Conservation (phyloP, 768 basidiomycete genomes). For the Candolleomyces efflorescens region DNA sequence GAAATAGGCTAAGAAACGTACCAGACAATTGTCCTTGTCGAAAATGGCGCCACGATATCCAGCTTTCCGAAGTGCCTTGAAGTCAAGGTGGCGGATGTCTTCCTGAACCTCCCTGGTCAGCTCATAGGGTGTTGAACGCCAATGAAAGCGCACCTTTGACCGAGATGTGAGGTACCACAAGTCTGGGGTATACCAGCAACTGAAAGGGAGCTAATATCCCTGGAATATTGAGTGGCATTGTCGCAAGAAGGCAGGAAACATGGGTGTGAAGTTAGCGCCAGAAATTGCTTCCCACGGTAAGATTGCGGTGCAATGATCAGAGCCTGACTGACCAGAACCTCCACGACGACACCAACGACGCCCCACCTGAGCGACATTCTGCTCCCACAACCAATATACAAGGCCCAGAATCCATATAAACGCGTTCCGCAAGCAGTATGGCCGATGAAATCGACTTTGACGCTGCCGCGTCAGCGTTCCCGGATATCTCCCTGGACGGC, state of each 20-base stretch:
- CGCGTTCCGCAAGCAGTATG: conserved; percentile 19
- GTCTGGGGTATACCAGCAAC: conserved; percentile 60
- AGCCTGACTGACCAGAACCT: neutral
- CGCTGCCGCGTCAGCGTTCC: conserved; percentile 76
- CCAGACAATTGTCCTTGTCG: conserved; percentile 98
- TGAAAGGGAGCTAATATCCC: conserved; percentile 69
- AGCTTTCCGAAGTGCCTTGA: conserved; percentile 59
- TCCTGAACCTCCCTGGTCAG: conserved; percentile 35
- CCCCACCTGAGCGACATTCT: conserved; percentile 40
- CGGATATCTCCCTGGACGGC: conserved; percentile 75
- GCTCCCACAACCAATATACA: conserved; percentile 20
- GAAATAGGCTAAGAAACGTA: conserved; percentile 29
- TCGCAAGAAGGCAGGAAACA: neutral
- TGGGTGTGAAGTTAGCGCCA: conserved; percentile 1
- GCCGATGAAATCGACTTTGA: conserved; percentile 76
- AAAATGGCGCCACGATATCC: conserved; percentile 91
- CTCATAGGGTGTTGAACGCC: conserved; percentile 6
- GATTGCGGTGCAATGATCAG: neutral
- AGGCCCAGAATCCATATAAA: conserved; percentile 24
- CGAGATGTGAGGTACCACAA: conserved; percentile 59
- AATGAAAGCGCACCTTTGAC: conserved; percentile 55
- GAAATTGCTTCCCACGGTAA: neutral
- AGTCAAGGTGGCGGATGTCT: conserved; percentile 87
- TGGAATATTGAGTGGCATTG: conserved; percentile 73
- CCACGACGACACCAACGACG: conserved; percentile 1